Evolutionary conservation across 2,329 filamentous ascomycete genomes (phyloP).

Genomic region (Orbilia brochopaga): DNA sequence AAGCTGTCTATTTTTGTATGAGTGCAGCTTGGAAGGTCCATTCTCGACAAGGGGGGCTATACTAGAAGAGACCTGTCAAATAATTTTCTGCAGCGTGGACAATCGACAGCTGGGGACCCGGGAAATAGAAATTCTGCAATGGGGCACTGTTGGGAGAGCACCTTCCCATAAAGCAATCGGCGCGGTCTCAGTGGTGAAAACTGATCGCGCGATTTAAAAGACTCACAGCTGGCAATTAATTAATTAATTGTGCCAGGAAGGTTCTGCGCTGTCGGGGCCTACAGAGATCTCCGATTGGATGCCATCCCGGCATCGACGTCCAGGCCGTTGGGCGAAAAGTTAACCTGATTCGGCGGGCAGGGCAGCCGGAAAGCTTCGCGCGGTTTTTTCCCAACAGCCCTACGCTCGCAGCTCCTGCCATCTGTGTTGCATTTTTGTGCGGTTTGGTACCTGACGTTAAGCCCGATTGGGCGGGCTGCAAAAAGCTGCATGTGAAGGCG

Average conservation of each 20-base stretch:
- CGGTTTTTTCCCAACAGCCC: conserved; percentile 40
- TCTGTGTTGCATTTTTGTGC: conserved; percentile 46
- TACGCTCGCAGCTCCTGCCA: conserved; percentile 14
- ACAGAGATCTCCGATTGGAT: conserved; percentile 27
- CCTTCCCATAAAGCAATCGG: conserved; percentile 3
- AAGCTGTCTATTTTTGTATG: not conserved
- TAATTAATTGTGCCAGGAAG: not conserved
- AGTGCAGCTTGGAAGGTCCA: too few relatives aligned
- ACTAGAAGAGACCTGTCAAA: too few relatives aligned
- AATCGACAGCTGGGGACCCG: too few relatives aligned
- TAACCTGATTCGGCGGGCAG: conserved; percentile 36
- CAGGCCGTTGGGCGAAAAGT: conserved; percentile 5
- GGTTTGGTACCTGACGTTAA: conserved; percentile 51
- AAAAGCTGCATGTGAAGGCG: conserved; percentile 32
- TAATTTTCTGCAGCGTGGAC: too few relatives aligned
- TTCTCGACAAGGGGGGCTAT: too few relatives aligned
- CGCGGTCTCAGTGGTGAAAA: conserved; percentile 17
- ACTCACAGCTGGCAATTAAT: conserved; percentile 1
- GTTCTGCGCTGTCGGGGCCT: not conserved
- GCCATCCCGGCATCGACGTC: not conserved
- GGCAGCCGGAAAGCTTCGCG: conserved; percentile 11
- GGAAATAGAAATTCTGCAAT: too few relatives aligned
- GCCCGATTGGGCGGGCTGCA: conserved; percentile 43
- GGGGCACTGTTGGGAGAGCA: not conserved
- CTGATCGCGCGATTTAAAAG: conserved; percentile 37